Evolutionary conservation across 495 filamentous ascomycete genomes (phyloP).

Genomic region (Chaetomium tenue): DNA sequence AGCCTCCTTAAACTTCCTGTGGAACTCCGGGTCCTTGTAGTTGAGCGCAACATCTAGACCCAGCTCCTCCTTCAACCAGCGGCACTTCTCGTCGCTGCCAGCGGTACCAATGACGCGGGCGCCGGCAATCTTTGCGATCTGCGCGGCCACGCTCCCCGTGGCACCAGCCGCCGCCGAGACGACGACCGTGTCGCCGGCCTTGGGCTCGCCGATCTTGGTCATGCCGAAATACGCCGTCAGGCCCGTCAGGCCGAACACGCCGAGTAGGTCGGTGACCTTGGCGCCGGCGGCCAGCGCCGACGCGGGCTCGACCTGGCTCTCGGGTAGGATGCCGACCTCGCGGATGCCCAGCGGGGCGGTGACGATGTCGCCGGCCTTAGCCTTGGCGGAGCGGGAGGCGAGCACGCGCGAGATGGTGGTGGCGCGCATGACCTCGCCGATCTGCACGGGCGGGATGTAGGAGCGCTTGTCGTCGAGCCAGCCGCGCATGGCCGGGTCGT

Average conservation of each 20-base stretch:
- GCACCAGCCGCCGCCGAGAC: constrained; percentile 70
- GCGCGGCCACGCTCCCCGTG: constrained; percentile 65
- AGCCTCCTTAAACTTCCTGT: constrained; percentile 54
- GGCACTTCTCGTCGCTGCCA: constrained; percentile 62
- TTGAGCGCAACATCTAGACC: constrained; percentile 66
- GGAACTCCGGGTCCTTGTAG: constrained; percentile 61
- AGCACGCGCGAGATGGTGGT: constrained; percentile 54
- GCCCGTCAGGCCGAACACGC: constrained; percentile 60
- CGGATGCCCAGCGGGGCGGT: constrained; percentile 57
- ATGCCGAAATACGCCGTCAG: constrained; percentile 70
- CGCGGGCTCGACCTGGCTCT: constrained; percentile 47
- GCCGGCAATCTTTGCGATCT: constrained; percentile 67
- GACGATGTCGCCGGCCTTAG: constrained; percentile 54
- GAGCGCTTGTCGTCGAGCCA: constrained; percentile 68
- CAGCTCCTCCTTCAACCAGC: constrained; percentile 57
- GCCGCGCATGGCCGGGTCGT: constrained; percentile 78
- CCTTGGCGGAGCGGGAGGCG: constrained; percentile 43
- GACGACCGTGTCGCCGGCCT: constrained; percentile 61
- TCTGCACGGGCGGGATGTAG: constrained; percentile 64
- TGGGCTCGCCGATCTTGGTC: constrained; percentile 55
- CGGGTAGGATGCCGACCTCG: constrained; percentile 56
- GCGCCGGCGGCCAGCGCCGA: constrained; percentile 43
- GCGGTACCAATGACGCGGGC: constrained; percentile 62
- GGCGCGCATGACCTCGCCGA: constrained; percentile 68
- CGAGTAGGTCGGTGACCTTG: constrained; percentile 58